Percentiles rank a stretch among this genome's conserved stretches.
These are phyloP conservation scores for Coniophora puteana DNA, from an alignment of 1,284 basidiomycete species.

Conservation along the genomic window DNA sequence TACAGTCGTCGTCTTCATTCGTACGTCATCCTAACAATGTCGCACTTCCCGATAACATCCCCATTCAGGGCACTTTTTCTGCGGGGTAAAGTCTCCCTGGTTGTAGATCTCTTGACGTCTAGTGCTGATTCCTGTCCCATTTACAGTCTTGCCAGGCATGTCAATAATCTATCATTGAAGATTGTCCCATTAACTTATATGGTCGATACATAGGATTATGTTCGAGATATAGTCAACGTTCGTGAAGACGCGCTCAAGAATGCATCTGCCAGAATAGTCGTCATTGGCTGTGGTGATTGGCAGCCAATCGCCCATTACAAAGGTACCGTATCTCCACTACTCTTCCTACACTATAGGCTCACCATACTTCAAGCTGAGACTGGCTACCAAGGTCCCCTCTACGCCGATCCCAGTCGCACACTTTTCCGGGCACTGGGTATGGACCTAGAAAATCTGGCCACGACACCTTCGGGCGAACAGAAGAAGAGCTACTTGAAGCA, in stretches of 20 bases:
- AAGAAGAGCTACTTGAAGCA: slow-evolving; percentile 44
- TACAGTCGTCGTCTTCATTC: slow-evolving; percentile 62
- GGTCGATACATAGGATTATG: slow-evolving; percentile 41
- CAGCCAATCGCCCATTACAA: slow-evolving; percentile 50
- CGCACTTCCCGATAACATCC: slow-evolving; percentile 5
- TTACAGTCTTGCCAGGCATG: slow-evolving; percentile 38
- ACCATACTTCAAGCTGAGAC: not conserved
- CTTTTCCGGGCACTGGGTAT: slow-evolving; percentile 53
- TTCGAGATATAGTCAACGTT: slow-evolving; percentile 45
- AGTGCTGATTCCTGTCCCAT: slow-evolving; percentile 15
- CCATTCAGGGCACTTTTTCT: slow-evolving; percentile 58
- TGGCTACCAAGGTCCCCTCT: slow-evolving; percentile 45
- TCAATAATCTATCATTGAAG: slow-evolving; percentile 4
- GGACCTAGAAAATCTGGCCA: slow-evolving; percentile 38
- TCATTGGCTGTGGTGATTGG: slow-evolving; percentile 66
- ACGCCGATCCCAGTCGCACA: slow-evolving; percentile 53
- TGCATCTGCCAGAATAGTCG: slow-evolving; percentile 40
- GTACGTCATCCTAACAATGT: slow-evolving; percentile 32
- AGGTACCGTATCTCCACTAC: slow-evolving; percentile 26
- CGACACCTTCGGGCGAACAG: slow-evolving; percentile 42
- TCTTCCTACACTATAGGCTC: slow-evolving; percentile 7
- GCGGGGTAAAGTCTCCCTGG: slow-evolving; percentile 41
- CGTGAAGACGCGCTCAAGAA: slow-evolving; percentile 38
- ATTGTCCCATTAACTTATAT: not conserved
- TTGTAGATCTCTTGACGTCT: slow-evolving; percentile 1